Percentiles rank a stretch among this genome's conserved stretches.
Evolutionary conservation across 345 rosid species (phyloP).

Genomic region (Brassica juncea): DNA sequence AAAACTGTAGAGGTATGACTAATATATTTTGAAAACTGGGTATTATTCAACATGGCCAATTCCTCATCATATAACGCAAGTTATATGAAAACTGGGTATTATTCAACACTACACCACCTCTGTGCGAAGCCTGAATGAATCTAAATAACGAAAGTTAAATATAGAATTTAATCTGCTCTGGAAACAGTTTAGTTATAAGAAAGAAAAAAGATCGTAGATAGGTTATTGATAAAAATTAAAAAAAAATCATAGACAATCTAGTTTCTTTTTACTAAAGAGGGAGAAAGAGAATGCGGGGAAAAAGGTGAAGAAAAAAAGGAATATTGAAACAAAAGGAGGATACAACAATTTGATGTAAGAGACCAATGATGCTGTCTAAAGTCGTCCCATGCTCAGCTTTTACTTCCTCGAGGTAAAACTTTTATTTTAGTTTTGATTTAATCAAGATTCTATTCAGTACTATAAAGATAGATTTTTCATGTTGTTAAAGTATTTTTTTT

Average conservation of each 20-base stretch:
- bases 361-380: slow-evolving; percentile 42
- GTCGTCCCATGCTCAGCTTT: slow-evolving; percentile 42
- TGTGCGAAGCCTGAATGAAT: neutral
- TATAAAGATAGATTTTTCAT: no score
- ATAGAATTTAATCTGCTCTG: slow-evolving; percentile 9
- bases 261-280: slow-evolving; percentile 23
- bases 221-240: no score
- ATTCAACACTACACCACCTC: neutral
- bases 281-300: slow-evolving; percentile 20
- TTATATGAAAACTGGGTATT: no score
- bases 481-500: no score
- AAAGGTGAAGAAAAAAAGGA: slow-evolving; percentile 33
- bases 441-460: slow-evolving; percentile 3
- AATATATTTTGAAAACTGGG: no score
- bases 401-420: slow-evolving; percentile 26
- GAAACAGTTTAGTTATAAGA: neutral
- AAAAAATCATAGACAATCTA: neutral
- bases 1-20: no score
- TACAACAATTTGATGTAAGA: slow-evolving; percentile 38
- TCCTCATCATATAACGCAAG: no score
- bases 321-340: slow-evolving; percentile 26
- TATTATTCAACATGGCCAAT: no score
- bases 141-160: neutral
- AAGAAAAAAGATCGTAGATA: neutral
- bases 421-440: neutral